Conservation (phyloP, 2,329 filamentous ascomycete species). For the Fusarium circinatum region DNA sequence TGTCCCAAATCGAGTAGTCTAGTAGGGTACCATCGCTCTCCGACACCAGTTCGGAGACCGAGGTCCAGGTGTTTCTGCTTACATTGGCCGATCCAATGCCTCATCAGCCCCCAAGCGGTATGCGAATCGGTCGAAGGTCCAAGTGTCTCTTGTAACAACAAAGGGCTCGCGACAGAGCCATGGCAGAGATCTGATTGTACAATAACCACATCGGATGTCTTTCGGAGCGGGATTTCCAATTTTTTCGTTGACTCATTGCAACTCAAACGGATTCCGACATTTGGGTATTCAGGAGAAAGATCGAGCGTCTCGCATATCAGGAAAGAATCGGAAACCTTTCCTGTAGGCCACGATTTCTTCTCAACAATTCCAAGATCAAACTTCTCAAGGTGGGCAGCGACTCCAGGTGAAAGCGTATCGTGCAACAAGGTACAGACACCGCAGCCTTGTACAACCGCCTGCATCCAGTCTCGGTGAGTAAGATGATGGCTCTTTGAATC, state of each 20-base stretch:
- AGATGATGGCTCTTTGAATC: neutral
- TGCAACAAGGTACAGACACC: accelerated
- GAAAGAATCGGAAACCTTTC: neutral
- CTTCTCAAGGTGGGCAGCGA: neutral
- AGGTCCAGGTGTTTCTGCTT: accelerated
- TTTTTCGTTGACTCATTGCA: neutral
- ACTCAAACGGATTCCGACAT: neutral
- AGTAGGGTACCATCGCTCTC: neutral
- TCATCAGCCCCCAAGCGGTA: neutral
- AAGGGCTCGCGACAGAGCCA: neutral
- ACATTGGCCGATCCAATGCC: neutral
- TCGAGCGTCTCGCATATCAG: neutral
- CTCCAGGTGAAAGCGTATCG: accelerated
- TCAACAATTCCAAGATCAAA: accelerated
- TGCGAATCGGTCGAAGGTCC: accelerated
- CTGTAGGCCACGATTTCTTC: neutral
- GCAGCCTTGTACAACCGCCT: neutral
- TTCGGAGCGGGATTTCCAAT: neutral
- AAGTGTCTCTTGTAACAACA: neutral
- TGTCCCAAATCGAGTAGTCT: neutral
- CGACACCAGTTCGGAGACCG: neutral
- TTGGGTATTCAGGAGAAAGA: accelerated
- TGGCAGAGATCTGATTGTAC: too few relatives aligned
- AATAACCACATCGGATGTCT: too few relatives aligned
- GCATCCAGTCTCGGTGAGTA: neutral